Evolutionary conservation across 352 stramenopile species (phyloP).

Genomic region (Phytopythium ostracodes): DNA sequence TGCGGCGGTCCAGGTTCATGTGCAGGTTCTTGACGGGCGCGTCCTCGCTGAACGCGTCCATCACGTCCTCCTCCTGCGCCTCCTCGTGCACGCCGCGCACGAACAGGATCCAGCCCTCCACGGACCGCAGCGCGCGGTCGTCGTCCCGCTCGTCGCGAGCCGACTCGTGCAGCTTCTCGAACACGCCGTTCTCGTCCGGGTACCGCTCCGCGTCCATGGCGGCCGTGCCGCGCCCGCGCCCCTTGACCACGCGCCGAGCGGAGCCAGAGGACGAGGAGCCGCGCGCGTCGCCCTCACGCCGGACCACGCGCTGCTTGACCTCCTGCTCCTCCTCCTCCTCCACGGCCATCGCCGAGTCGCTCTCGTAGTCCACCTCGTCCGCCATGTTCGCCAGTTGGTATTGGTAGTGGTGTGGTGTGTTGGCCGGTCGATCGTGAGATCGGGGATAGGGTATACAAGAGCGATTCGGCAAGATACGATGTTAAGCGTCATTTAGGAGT

Average conservation of each 20-base stretch:
- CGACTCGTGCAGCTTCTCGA: constrained; percentile 59
- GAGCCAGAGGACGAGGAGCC: neutral
- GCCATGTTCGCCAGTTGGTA: constrained; percentile 36
- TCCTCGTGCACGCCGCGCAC: constrained; percentile 95
- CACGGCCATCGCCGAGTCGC: constrained; percentile 79
- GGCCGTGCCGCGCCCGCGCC: constrained; percentile 53
- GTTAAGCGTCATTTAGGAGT: too few relatives aligned
- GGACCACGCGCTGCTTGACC: constrained; percentile 17
- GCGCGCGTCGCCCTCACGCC: constrained; percentile 2
- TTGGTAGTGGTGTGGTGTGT: neutral
- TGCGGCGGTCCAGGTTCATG: constrained; percentile 94
- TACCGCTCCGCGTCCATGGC: constrained; percentile 79
- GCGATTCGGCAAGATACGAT: too few relatives aligned
- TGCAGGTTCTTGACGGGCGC: constrained; percentile 95
- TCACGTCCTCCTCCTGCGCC: constrained; percentile 94
- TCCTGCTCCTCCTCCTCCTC: constrained; percentile 62
- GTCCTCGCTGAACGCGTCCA: constrained; percentile 94
- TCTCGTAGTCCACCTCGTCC: constrained; percentile 87
- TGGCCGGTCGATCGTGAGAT: too few relatives aligned
- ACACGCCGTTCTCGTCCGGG: constrained; percentile 65
- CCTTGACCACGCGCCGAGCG: constrained; percentile 51
- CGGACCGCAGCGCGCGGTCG: constrained; percentile 65
- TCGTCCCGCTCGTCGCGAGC: constrained; percentile 23
- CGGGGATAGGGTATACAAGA: too few relatives aligned
- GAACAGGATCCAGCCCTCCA: constrained; percentile 97